Percentiles rank a stretch among this genome's conserved stretches.
phyloP scores from a whole-genome alignment of 2,329 filamentous ascomycete genomes.

The Fonsecaea pedrosoi region DNA sequence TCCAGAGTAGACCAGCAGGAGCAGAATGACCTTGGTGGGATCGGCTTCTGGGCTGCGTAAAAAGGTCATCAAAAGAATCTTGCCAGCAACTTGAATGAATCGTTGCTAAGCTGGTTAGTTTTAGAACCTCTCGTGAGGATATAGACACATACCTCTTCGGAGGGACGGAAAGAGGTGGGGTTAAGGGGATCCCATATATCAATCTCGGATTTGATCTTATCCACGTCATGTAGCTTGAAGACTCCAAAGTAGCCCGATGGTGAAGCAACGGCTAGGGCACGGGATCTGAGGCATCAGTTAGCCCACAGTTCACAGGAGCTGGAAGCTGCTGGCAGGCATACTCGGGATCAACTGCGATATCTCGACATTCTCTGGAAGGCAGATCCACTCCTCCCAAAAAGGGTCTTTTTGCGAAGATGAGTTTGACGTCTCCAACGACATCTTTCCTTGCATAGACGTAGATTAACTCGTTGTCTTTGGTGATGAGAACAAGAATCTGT shows the following conservation, averaged over 20 bases:
- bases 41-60: constrained; percentile 73
- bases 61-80: constrained; percentile 88
- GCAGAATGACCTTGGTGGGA: constrained; percentile 74
- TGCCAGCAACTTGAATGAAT: constrained; percentile 66
- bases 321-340: constrained; percentile 51
- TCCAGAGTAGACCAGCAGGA: constrained; percentile 64
- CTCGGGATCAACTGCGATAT: constrained; percentile 80
- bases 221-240: constrained; percentile 69
- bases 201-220: constrained; percentile 55
- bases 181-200: constrained; percentile 37
- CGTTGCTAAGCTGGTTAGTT: constrained; percentile 48
- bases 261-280: constrained; percentile 71
- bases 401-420: constrained; percentile 66
- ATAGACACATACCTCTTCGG: constrained; percentile 59
- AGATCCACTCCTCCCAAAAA: constrained; percentile 63
- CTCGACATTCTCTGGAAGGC: constrained; percentile 64
- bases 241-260: constrained; percentile 74
- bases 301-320: constrained; percentile 10
- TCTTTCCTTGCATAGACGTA: constrained; percentile 72
- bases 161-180: constrained; percentile 59
- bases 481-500: constrained; percentile 79
- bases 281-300: constrained; percentile 49
- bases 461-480: constrained; percentile 74
- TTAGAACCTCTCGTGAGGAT: constrained; percentile 25
- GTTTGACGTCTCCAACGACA: constrained; percentile 59